Evolutionary conservation across 2,329 filamentous ascomycete genomes (phyloP).

Genomic region (Neonectria ditissima): DNA sequence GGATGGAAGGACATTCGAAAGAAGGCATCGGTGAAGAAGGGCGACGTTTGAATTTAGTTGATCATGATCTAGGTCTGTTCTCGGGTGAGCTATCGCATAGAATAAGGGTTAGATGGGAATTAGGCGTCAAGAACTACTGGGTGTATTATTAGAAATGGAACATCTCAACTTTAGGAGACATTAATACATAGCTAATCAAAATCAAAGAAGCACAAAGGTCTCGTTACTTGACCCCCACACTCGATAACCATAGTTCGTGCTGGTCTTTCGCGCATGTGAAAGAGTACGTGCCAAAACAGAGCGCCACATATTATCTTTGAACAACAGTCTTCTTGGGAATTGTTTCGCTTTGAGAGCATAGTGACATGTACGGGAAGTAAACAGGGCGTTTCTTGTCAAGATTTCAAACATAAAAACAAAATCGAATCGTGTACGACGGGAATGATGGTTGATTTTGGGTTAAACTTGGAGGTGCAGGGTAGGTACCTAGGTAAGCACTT

Average conservation of each 20-base stretch:
- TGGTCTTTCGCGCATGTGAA: too few relatives aligned
- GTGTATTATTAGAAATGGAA: neutral
- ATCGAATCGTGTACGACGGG: neutral
- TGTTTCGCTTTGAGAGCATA: too few relatives aligned
- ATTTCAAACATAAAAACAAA: neutral
- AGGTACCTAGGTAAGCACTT: neutral
- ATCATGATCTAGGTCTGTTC: neutral
- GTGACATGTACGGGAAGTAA: too few relatives aligned
- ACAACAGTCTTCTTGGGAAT: too few relatives aligned
- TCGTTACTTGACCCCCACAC: neutral
- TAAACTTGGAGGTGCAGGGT: neutral
- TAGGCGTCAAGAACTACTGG: neutral
- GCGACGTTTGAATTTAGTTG: slow-evolving; percentile 32
- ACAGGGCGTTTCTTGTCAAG: neutral
- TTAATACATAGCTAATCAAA: neutral
- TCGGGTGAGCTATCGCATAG: neutral
- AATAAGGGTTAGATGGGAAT: neutral
- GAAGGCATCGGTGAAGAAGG: slow-evolving; percentile 36
- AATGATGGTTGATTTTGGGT: neutral
- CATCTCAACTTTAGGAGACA: slow-evolving; percentile 1
- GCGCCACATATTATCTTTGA: too few relatives aligned
- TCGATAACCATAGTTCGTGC: too few relatives aligned
- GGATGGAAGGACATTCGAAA: slow-evolving; percentile 60
- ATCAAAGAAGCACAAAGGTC: too few relatives aligned
- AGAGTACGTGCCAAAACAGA: too few relatives aligned